Percentiles rank a stretch among this genome's conserved stretches.
These are phyloP conservation scores for Leucosporidium creatinivorum DNA, from an alignment of 768 basidiomycete species.

Conservation along the genomic window DNA sequence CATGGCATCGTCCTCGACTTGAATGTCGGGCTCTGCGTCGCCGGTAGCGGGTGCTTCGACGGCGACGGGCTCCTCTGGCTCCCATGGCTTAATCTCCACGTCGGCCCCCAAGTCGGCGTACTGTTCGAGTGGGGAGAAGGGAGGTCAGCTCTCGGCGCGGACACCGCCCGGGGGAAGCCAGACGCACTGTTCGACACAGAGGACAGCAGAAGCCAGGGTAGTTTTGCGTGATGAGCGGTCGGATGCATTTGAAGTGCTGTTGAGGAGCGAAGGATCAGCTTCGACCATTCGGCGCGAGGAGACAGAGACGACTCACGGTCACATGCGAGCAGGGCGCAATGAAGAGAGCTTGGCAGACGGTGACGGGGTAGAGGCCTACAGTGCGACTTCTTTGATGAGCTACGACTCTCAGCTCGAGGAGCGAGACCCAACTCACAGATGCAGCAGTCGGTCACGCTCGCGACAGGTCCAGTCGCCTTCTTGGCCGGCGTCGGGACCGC, in stretches of 20 bases:
- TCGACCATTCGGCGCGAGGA: constrained; percentile 37
- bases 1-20: neutral
- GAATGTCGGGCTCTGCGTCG: constrained; percentile 21
- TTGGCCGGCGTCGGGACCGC: neutral
- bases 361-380: constrained; percentile 73
- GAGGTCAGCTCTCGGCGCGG: neutral
- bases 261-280: neutral
- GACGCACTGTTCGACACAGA: constrained; percentile 64
- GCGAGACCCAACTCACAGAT: constrained; percentile 58
- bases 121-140: no score
- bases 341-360: constrained; percentile 91
- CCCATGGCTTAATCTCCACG: constrained; percentile 6
- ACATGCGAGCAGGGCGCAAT: constrained; percentile 96
- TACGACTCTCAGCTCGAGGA: neutral
- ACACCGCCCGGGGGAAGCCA: no score
- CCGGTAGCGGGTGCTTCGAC: constrained; percentile 1
- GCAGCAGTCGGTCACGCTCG: constrained; percentile 64
- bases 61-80: neutral
- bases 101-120: constrained; percentile 94
- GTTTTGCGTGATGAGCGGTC: constrained; percentile 79
- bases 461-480: constrained; percentile 24
- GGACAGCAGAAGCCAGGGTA: constrained; percentile 92
- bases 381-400: neutral
- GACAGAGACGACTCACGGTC: constrained; percentile 44
- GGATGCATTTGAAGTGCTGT: constrained; percentile 85